Evolutionary conservation across 2,329 filamentous ascomycete species (phyloP).

Genomic region (Cordyceps militaris): DNA sequence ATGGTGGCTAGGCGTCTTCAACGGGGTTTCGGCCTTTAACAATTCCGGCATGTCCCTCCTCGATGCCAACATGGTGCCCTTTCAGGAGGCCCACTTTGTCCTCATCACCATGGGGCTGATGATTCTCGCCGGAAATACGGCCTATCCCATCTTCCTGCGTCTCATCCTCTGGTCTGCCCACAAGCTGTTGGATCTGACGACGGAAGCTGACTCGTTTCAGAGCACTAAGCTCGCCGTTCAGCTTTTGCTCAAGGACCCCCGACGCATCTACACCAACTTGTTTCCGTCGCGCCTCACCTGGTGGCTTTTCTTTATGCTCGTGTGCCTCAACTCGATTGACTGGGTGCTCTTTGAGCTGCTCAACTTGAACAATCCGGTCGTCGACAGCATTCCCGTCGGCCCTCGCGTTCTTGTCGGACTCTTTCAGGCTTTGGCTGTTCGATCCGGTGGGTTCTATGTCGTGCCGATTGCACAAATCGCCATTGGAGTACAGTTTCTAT

Average conservation of each 20-base stretch:
- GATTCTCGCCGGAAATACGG: constrained; percentile 59
- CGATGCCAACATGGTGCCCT: constrained; percentile 59
- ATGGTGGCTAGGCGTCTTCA: constrained; percentile 64
- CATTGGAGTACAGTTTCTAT: constrained; percentile 53
- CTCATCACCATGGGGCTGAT: constrained; percentile 48
- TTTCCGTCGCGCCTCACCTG: constrained; percentile 59
- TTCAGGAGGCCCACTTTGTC: constrained; percentile 45
- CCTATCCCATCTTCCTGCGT: constrained; percentile 57
- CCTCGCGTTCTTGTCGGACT: constrained; percentile 56
- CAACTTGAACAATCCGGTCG: constrained; percentile 52
- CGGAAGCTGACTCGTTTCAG: constrained; percentile 27
- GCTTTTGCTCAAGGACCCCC: constrained; percentile 49
- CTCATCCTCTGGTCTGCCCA: constrained; percentile 49
- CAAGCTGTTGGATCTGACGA: constrained; percentile 33
- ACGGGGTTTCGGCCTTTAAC: constrained; percentile 62
- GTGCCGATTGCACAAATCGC: constrained; percentile 50
- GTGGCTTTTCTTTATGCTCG: constrained; percentile 56
- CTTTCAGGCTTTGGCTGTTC: constrained; percentile 56
- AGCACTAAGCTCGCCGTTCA: constrained; percentile 43
- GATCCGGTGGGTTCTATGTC: constrained; percentile 60
- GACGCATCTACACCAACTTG: constrained; percentile 55
- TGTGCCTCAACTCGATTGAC: constrained; percentile 54
- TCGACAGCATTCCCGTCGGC: constrained; percentile 44
- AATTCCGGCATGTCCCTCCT: constrained; percentile 64
- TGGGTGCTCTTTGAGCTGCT: constrained; percentile 61